Percentiles rank a stretch among this genome's conserved stretches.
Evolutionary conservation across 768 basidiomycete species (phyloP).

Genomic region (Hygrocybe punicea): DNA sequence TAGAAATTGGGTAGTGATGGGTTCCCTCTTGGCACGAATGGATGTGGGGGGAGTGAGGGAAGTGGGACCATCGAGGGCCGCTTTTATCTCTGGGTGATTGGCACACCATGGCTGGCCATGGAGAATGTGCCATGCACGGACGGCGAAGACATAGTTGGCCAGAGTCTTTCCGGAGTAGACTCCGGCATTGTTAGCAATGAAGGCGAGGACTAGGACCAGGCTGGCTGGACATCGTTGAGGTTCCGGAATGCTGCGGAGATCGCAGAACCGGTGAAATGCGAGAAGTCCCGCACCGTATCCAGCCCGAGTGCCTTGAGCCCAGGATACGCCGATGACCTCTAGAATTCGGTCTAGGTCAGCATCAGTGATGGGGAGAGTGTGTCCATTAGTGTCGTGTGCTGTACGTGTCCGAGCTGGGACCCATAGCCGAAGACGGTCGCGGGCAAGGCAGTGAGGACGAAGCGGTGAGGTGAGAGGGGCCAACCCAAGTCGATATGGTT

Average conservation of each 20-base stretch:
- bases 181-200: constrained; percentile 32
- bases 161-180: constrained; percentile 32
- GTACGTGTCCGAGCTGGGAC: constrained; percentile 8
- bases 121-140: constrained; percentile 47
- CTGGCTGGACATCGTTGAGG: constrained; percentile 25
- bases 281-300: constrained; percentile 40
- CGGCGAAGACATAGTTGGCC: constrained; percentile 35
- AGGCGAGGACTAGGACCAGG: constrained; percentile 24
- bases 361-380: constrained; percentile 20
- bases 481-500: constrained; percentile 8
- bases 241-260: constrained; percentile 31
- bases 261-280: constrained; percentile 40
- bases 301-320: constrained; percentile 30
- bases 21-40: constrained; percentile 25
- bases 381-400: neutral
- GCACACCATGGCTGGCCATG: constrained; percentile 36
- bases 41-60: constrained; percentile 30
- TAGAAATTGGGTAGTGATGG: constrained; percentile 29
- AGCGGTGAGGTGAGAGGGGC: constrained; percentile 15
- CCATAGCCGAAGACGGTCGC: constrained; percentile 27
- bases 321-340: constrained; percentile 23
- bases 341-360: constrained; percentile 24
- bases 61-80: constrained; percentile 29
- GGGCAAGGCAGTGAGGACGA: constrained; percentile 28
- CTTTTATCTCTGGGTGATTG: constrained; percentile 23